Evolutionary conservation across 2,329 filamentous ascomycete genomes (phyloP), one percentile per base, ranked within the genome.

Genomic region (Rugonectria rugulosa): DNA sequence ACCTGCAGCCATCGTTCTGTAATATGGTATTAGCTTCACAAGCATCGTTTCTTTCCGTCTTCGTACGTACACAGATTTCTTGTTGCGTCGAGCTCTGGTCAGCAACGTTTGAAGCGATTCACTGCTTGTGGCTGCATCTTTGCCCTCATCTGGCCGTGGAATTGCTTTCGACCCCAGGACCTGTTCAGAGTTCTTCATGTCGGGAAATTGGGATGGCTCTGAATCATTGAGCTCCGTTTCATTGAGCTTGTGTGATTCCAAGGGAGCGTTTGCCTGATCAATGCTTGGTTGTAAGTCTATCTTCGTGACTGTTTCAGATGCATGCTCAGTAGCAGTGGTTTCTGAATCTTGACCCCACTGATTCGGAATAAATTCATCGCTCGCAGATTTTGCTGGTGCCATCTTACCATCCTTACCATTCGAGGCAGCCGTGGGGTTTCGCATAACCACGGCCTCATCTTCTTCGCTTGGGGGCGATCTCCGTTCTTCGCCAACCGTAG

Each of bases 381-480:
- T 58, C 59, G 59, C 29, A 49, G 53, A 20, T 56, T 63, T 59
- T 57, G 58, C 53, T 44, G 51, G 31, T 56, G 51, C 21, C 21
- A 46, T 34, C 26, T 43, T 41, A 53, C 47, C 43, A 29, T 38
- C 51, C 24, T 60, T 65, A 23, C 55, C 53, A 36, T 45, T 60
- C 37, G 59, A 41, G 29, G 53, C 57, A 56, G 57, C 57, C 51
- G 61, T 59, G 38, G 60, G 43, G 42, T 49, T 67, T 41, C 66
- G 70, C 63, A 65, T 70, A 37, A 71, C 74, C n/a, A 79, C 68
- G 5, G 71, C 73, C 57, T 78, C 77, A 42, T 77, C 76, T 45
- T 78, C 77, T 41, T 77, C 73, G 34, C 71, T 75, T 10, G 62
- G 48, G 59, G 61, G 57, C 54, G 54, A 57, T 55, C 61, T 51